phyloP scores from a whole-genome alignment of 176 grass and related monocot species.

The Carex cristatella region DNA sequence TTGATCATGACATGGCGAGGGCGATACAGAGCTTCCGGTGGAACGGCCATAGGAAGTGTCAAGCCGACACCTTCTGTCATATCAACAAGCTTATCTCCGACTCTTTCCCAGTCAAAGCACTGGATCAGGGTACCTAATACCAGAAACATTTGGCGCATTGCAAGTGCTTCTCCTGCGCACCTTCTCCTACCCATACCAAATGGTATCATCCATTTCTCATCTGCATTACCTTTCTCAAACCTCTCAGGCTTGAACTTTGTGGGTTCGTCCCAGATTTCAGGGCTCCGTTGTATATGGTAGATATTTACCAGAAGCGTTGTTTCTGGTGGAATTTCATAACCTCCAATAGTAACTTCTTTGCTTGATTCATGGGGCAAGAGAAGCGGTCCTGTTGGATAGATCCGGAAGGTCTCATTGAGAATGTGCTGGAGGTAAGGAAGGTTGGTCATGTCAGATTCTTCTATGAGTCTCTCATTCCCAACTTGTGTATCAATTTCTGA shows the following conservation, averaged over 20 bases:
- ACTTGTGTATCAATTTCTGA: slow-evolving; percentile 2
- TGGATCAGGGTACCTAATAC: slow-evolving; percentile 32
- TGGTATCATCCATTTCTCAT: slow-evolving; percentile 17
- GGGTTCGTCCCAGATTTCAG: slow-evolving; percentile 17
- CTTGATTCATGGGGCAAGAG: background rate
- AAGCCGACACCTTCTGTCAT: slow-evolving; percentile 19
- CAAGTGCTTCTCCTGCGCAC: slow-evolving; percentile 19
- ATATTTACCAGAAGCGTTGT: slow-evolving; percentile 22
- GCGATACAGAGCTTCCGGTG: slow-evolving; percentile 15
- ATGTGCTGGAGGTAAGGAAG: slow-evolving; percentile 13
- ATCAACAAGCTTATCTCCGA: background rate
- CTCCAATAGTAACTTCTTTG: background rate
- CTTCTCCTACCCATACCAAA: slow-evolving; percentile 34
- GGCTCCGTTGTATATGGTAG: background rate
- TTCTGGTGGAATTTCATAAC: background rate
- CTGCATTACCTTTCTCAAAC: slow-evolving; percentile 10
- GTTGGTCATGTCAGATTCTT: slow-evolving; percentile 15
- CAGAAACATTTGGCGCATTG: slow-evolving; percentile 25
- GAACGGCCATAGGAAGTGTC: slow-evolving; percentile 19
- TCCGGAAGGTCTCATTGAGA: background rate
- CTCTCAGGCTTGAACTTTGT: slow-evolving; percentile 26
- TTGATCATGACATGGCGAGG: slow-evolving; percentile 16
- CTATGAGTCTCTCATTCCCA: slow-evolving; percentile 1
- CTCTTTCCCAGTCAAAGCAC: slow-evolving; percentile 29
- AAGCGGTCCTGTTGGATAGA: background rate